Evolutionary conservation across 2,329 filamentous ascomycete species (phyloP).

Genomic region (Sporothrix protearum): DNA sequence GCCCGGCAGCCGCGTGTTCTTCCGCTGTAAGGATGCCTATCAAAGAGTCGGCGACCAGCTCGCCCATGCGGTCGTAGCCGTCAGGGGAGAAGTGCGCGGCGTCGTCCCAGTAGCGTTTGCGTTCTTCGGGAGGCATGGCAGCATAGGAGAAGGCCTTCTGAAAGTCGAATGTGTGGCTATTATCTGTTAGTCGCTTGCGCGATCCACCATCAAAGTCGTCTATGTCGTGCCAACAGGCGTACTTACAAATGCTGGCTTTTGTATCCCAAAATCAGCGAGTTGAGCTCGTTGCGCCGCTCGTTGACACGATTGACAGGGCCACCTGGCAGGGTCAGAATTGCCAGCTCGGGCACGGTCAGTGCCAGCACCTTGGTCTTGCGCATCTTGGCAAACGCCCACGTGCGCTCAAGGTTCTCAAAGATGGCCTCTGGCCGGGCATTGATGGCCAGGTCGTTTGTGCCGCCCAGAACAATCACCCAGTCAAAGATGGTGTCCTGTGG

Average conservation of each 20-base stretch:
- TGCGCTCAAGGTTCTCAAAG: slow-evolving; percentile 46
- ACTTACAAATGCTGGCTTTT: slow-evolving; percentile 49
- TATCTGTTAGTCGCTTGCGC: slow-evolving; percentile 36
- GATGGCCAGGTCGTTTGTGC: slow-evolving; percentile 60
- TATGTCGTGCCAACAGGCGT: slow-evolving; percentile 40
- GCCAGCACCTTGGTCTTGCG: slow-evolving; percentile 56
- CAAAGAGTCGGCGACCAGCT: slow-evolving; percentile 52
- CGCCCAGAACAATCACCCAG: slow-evolving; percentile 62
- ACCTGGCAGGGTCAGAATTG: slow-evolving; percentile 25
- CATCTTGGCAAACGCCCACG: slow-evolving; percentile 50
- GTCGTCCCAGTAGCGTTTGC: slow-evolving; percentile 57
- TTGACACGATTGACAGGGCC: slow-evolving; percentile 44
- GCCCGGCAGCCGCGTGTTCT: slow-evolving; percentile 31
- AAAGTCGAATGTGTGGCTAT: slow-evolving; percentile 57
- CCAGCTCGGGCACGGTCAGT: slow-evolving; percentile 58
- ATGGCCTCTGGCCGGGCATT: slow-evolving; percentile 41
- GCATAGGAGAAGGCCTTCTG: slow-evolving; percentile 52
- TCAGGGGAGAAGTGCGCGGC: slow-evolving; percentile 54
- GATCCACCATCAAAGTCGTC: background rate
- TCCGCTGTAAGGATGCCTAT: slow-evolving; percentile 44
- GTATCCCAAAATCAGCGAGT: slow-evolving; percentile 51
- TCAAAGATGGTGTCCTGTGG: slow-evolving; percentile 42
- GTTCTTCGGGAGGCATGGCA: slow-evolving; percentile 45
- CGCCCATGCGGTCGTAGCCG: slow-evolving; percentile 62
- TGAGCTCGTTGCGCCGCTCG: slow-evolving; percentile 39